Base-by-base conservation (phyloP, 768 basidiomycete species). In the Termitomyces sp. region DNA sequence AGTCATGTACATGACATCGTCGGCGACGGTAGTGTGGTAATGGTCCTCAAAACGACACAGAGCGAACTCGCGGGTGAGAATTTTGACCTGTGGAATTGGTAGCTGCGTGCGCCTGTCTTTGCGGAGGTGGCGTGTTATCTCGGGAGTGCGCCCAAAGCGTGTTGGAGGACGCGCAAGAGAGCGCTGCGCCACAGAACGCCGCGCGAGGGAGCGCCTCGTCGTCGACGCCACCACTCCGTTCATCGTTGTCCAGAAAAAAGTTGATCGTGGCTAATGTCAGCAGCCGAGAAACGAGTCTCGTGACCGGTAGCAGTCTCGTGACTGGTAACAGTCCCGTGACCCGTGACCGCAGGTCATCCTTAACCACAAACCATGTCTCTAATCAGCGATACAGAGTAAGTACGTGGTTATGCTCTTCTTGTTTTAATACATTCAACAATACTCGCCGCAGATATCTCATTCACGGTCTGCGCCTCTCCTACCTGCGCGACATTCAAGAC, bases 1-100 rank as follows among this genome's bases (percentile, higher is more conserved):
- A 51, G 88, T 88, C 80, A 98, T 87, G 79, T 99, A 99, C 81
- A 98, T 84, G 62, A 94, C 77, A 73, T 98, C 81, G 70, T 94
- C 88, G 21, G 83, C 83, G 57, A 98, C 78, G 9, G 93, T 87
- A 38, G 75, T 72, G 70, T 89, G 68, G 75, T 97, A 98, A 75
- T 98, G 93, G 58, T 92, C 85, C 52, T 78, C 76, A 53, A 93
- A 79, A 41, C 95, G 84, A 59, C 81, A 86, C 55, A 80, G 77
- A 5, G 84, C 82, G 55, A 83, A 86, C 65, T 90, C 84, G 64
- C 86, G 85, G 35, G 87, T 73, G 63, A 85, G 57, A 59, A 90
- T 63, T 55, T 78, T 75, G 61, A 84, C 80, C 62, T 85, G 88
- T 1, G 89, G 90, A 42, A 80, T 75, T n/a, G 89, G 90, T 8